Percentiles rank a stretch among this genome's conserved stretches.
These are phyloP conservation scores for Synchytrium microbalum DNA, from an alignment of 371 early-diverging fungal species.

Conservation along the genomic window DNA sequence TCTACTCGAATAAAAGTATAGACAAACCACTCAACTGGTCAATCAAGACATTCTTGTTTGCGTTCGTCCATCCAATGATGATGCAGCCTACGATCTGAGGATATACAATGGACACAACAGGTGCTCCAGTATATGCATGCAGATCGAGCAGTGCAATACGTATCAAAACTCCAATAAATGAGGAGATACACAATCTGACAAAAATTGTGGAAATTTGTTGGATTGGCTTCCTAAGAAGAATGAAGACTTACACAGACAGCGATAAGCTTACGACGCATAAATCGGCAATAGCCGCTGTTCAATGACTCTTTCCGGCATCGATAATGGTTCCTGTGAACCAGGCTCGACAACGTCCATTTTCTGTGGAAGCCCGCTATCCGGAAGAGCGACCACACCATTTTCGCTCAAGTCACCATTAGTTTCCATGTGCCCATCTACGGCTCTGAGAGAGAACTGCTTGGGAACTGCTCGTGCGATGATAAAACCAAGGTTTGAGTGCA, in stretches of 20 bases:
- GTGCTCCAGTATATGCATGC: conserved; percentile 16
- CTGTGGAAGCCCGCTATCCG: too few species aligned
- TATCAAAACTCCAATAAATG: conserved; percentile 13
- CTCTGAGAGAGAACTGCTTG: too few species aligned
- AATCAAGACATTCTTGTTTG: conserved; percentile 8
- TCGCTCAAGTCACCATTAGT: too few species aligned
- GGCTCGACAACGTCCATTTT: too few species aligned
- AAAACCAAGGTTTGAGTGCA: too few species aligned
- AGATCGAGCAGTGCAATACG: conserved; percentile 15
- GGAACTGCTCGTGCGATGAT: too few species aligned
- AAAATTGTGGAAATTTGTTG: conserved; percentile 6
- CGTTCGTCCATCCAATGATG: conserved; percentile 19
- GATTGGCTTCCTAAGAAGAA: too few species aligned
- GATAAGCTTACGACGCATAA: neutral
- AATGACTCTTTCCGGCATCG: neutral
- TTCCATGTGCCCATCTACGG: too few species aligned
- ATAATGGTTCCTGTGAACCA: too few species aligned
- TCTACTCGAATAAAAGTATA: neutral
- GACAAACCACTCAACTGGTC: too few species aligned
- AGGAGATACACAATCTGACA: conserved; percentile 10
- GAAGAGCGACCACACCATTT: too few species aligned
- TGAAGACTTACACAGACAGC: neutral
- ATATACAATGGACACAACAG: conserved; percentile 13
- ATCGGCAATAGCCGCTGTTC: neutral
- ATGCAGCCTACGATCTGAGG: conserved; percentile 24